Base-by-base conservation (phyloP, 2,329 filamentous ascomycete genomes). In the Metarhizium humberi region DNA sequence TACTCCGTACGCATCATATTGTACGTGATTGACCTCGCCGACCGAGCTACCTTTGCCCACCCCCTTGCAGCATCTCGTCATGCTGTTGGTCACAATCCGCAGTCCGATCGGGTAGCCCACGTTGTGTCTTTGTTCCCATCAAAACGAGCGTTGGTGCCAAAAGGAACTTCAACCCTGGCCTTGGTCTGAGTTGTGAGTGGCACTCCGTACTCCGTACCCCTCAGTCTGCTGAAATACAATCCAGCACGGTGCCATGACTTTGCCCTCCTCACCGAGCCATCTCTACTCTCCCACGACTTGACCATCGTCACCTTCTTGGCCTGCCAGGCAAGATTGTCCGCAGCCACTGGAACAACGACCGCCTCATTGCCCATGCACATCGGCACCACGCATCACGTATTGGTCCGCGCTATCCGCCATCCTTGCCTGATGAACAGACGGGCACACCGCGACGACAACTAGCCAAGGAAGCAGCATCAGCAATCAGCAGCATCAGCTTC, bases 191-290 rank as follows among this genome's bases (percentile, higher is more conserved):
- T 48, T 5, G 5, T 13, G 38, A 40, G 38, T 40, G 38, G 38
- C 38, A 40, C 38, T 13, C 29, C 34, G 48, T 38, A 32, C 48
- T 61, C 67, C 65, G 63, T 67, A 71, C 69, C 70, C 70, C 70
- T 72, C 69, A 71, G 67, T 71, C 68, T 68, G 69, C 66, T 67
- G 59, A 69, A 66, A 71, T 70, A 71, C 69, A 71, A 67, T 69
- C 68, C 68, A 72, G 68, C 67, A 71, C 68, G 66, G 62, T 64
- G 42, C 42, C 42, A 64, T 66, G 66, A 64, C 63, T 58, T 69
- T 60, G 63, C 62, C 62, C 60, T 68, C 62, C 65, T 73, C 69
- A 72, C 70, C 71, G 71, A 71, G 68, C 69, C 66, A 67, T 69
- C 66, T 70, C 68, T 67, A 63, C 63, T 66, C 67, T 65, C 62